Conservation (phyloP, 805 yeast species). For the Pichia exigua region DNA sequence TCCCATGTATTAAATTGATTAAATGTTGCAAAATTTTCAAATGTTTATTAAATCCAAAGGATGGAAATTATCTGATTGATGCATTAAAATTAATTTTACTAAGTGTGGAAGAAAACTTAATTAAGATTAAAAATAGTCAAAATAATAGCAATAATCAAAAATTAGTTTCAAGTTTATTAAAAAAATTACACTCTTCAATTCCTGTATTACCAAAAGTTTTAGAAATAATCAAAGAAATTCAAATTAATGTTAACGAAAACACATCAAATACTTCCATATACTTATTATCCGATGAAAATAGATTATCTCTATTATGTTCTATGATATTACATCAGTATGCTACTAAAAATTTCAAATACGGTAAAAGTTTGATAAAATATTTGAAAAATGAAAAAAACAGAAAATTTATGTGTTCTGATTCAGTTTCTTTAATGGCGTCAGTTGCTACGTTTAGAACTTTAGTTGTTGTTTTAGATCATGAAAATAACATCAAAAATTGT, state of each 20-base stretch:
- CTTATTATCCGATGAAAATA: constrained; percentile 23
- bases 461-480: constrained; percentile 11
- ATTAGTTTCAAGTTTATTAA: constrained; percentile 1
- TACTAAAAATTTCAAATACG: constrained; percentile 15
- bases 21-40: constrained; percentile 25
- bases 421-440: constrained; percentile 24
- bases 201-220: constrained; percentile 7
- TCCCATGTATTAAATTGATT: constrained; percentile 19
- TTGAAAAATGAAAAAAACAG: constrained; percentile 13
- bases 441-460: constrained; percentile 22
- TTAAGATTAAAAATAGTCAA: constrained; percentile 12
- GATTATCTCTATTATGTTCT: constrained; percentile 25
- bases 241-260: not conserved
- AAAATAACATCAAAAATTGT: not conserved
- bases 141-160: not conserved
- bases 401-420: constrained; percentile 11
- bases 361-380: constrained; percentile 20
- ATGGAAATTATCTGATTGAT: constrained; percentile 16
- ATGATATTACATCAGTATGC: constrained; percentile 24
- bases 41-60: constrained; percentile 20
- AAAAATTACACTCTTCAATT: not conserved
- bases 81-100: constrained; percentile 20
- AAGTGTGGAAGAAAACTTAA: constrained; percentile 17
- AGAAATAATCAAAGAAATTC: not conserved
- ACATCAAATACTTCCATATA: constrained; percentile 1